A percentile compares a stretch with the other conserved stretches of the same genome.
These are phyloP conservation scores for Puccinia hordei DNA, from an alignment of 1,284 basidiomycete species.

Conservation along the genomic window DNA sequence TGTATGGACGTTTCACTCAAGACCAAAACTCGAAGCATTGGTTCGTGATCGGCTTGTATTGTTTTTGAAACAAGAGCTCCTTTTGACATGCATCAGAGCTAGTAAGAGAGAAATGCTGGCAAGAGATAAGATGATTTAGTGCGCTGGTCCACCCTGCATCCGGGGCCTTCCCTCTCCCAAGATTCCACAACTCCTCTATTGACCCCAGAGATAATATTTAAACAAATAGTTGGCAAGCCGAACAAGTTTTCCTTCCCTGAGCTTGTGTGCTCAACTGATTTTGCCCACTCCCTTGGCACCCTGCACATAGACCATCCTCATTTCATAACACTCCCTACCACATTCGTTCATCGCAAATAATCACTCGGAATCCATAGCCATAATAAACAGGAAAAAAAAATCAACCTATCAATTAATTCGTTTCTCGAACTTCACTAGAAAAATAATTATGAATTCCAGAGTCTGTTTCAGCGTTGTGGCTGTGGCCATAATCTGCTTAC, in stretches of 20 bases:
- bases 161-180: neutral
- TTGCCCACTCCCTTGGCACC: neutral
- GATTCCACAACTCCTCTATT: neutral
- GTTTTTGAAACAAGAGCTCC: conserved; percentile 11
- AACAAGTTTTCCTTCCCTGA: neutral
- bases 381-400: neutral
- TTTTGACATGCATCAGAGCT: conserved; percentile 18
- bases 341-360: conserved; percentile 23
- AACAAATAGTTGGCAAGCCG: neutral
- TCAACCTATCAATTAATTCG: neutral
- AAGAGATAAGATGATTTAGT: neutral
- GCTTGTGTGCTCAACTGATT: conserved; percentile 8
- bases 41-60: conserved; percentile 12
- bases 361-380: neutral
- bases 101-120: conserved; percentile 9
- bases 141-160: neutral
- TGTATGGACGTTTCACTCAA: conserved; percentile 16
- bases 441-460: conserved; percentile 15
- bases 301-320: neutral
- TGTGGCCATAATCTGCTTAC: conserved; percentile 11
- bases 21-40: neutral
- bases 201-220: neutral
- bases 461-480: conserved; percentile 11
- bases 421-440: too few species aligned
- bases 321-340: conserved; percentile 11